Evolutionary conservation across 2,329 filamentous ascomycete species (phyloP), one percentile per base, ranked within the genome.

Genomic region (Lasiodiplodia gonubiensis): DNA sequence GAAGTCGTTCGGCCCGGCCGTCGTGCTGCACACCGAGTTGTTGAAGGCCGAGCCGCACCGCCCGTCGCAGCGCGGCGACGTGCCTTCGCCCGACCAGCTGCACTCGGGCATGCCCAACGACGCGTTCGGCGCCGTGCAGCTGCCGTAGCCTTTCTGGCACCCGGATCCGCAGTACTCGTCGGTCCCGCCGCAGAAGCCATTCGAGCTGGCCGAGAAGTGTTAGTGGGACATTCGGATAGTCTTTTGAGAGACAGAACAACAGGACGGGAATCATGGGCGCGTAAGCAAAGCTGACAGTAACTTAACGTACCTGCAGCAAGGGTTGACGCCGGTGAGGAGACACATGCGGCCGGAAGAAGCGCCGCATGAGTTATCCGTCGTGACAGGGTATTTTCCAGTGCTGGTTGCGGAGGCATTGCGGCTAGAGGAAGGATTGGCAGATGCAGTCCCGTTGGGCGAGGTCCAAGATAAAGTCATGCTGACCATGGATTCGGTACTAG

Each of bases 51-150:
- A 21, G 10, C 66, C 66, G 53, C 66, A 67, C 18, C 57, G 51
- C 6, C 66, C 66, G 57, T 67, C 66, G 49, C 66, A 67, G 33
- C 66, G 66, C 6, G 66, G 66, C 25, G 49, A 55, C 12, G 55
- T 63, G 49, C 66, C 66, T 14, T 35, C 35, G 21, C 27, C 59
- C 6, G 66, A 57, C 66, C 66, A 67, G 49, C 57, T 63, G 53
- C 66, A 67, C 4, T 16, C 37, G 18, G 66, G 66, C 25, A 51
- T 39, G 48, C 66, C 66, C n/a, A 67, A 57, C 18, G 66, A 51
- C 18, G 16, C 21, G 33, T 67, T 67, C 3, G 66, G 57, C 12
- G 39, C 8, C 12, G 4, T 33, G 49, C 66, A 67, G 25, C n/a
- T 64, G 35, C 66, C 57, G 51, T 48, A 67, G 18, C 57, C 66